Conservation (phyloP, 1,284 basidiomycete genomes). For the Ustilago nuda region DNA sequence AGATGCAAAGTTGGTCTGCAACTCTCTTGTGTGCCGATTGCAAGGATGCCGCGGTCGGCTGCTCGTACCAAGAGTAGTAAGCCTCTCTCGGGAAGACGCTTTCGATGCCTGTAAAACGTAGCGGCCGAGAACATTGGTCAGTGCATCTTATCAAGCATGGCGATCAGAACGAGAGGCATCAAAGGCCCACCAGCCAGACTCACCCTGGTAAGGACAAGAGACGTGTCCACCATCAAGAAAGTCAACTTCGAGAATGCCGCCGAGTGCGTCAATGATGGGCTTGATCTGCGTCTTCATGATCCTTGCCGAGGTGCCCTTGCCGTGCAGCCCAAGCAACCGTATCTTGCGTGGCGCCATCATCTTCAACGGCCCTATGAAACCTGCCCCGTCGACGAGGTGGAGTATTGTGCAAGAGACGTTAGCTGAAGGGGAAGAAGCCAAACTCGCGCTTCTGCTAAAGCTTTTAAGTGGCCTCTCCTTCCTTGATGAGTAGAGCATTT, state of each 20-base stretch:
- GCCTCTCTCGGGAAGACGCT: conserved; percentile 33
- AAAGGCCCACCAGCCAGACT: not conserved
- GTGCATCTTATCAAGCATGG: not conserved
- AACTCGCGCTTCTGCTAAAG: not conserved
- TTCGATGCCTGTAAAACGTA: conserved; percentile 34
- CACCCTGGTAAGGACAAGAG: conserved; percentile 45
- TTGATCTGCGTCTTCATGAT: conserved; percentile 55
- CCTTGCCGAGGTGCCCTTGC: conserved; percentile 48
- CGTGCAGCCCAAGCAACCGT: conserved; percentile 41
- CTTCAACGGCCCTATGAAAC: not conserved
- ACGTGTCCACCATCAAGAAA: conserved; percentile 31
- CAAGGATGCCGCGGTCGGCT: conserved; percentile 28
- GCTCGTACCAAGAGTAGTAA: conserved; percentile 49
- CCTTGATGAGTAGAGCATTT: not conserved
- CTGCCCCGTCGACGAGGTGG: not conserved
- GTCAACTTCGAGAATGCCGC: conserved; percentile 33
- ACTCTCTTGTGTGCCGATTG: conserved; percentile 25
- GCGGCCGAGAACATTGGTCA: not conserved
- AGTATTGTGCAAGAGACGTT: not conserved
- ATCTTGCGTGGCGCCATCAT: conserved; percentile 23
- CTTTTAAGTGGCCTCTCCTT: not conserved
- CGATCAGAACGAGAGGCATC: not conserved
- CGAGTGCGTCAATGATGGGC: conserved; percentile 31
- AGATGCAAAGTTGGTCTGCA: conserved; percentile 6
- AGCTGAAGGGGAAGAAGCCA: too few relatives aligned